phyloP scores from a whole-genome alignment of 2,329 filamentous ascomycete species.

The Aspergillus oerlinghausenensis region DNA sequence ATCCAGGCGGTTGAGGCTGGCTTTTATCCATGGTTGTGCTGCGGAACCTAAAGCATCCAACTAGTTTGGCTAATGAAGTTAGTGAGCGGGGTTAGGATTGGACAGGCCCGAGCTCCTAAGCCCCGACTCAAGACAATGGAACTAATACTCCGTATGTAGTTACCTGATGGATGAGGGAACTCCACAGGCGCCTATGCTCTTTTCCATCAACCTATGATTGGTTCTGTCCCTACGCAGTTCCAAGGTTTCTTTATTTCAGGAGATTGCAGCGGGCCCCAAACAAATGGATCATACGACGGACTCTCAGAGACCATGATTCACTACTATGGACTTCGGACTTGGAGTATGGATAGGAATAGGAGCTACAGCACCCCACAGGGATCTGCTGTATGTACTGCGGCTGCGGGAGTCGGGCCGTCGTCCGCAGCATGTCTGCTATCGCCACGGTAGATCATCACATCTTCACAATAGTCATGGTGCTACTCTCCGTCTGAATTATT shows the following conservation, averaged over 20 bases:
- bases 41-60: neutral
- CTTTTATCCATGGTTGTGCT: neutral
- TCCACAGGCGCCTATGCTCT: neutral
- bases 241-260: neutral
- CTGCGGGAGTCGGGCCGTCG: conserved; percentile 23
- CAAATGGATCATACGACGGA: neutral
- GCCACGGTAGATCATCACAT: neutral
- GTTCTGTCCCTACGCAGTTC: neutral
- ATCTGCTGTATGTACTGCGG: conserved; percentile 23
- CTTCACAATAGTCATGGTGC: neutral
- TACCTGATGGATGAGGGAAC: too few species aligned
- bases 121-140: too few species aligned
- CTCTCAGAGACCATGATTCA: neutral
- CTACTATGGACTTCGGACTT: too few species aligned
- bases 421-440: conserved; percentile 5
- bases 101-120: too few species aligned
- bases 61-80: neutral
- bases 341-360: neutral
- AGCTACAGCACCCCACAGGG: conserved; percentile 14
- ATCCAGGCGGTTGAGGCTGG: neutral
- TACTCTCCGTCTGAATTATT: neutral
- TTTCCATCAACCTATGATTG: neutral
- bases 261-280: neutral
- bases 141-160: too few species aligned
- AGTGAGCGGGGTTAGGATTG: neutral